Evolutionary conservation across 495 filamentous ascomycete species (phyloP).

Genomic region (Mycothermus thermophilus): DNA sequence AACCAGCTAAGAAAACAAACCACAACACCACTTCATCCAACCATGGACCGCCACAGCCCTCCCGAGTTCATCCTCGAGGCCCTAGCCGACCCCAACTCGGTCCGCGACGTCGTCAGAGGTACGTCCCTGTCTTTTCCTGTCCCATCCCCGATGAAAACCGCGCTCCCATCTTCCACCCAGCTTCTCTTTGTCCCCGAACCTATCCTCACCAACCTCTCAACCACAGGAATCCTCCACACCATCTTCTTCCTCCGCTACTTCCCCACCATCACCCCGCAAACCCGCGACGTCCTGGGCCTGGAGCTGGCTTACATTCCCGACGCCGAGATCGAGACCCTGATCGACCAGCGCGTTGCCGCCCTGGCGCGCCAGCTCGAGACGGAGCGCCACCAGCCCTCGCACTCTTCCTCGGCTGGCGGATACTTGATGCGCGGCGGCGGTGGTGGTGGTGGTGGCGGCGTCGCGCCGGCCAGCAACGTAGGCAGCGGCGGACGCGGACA

Average conservation of each 20-base stretch:
- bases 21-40: slow-evolving; percentile 3
- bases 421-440: no score
- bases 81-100: slow-evolving; percentile 64
- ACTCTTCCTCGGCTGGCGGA: no score
- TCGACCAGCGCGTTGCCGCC: slow-evolving; percentile 69
- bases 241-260: slow-evolving; percentile 99
- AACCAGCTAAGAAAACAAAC: neutral
- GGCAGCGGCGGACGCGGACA: slow-evolving; percentile 68
- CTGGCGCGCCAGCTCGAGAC: slow-evolving; percentile 53
- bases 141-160: slow-evolving; percentile 2
- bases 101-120: slow-evolving; percentile 92
- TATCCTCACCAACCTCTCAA: no score
- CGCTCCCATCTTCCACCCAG: neutral
- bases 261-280: slow-evolving; percentile 66
- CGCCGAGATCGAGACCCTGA: slow-evolving; percentile 70
- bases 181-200: no score
- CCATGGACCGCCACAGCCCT: slow-evolving; percentile 44
- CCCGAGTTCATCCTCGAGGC: slow-evolving; percentile 77
- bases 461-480: no score
- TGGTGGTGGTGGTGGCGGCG: no score
- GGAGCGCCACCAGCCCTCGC: slow-evolving; percentile 25
- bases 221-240: slow-evolving; percentile 78
- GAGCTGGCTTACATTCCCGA: slow-evolving; percentile 84
- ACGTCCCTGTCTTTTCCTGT: slow-evolving; percentile 11
- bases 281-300: slow-evolving; percentile 81